Evolutionary conservation across 495 filamentous ascomycete species (phyloP).

Genomic region (Aspergillus nanangensis): DNA sequence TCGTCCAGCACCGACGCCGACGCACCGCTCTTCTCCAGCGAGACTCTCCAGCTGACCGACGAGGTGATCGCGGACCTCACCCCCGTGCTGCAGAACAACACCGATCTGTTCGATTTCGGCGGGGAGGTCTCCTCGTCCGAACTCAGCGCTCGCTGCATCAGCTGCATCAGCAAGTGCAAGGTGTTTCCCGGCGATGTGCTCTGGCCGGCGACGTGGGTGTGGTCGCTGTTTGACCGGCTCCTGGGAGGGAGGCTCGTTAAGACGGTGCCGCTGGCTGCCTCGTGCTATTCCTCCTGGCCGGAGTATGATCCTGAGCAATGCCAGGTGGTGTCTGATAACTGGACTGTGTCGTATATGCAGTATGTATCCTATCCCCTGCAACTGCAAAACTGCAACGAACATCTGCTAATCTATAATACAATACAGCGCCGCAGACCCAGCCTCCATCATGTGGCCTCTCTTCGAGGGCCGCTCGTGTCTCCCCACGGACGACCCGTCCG

Average conservation of each 20-base stretch:
- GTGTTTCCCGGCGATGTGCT: slow-evolving; percentile 41
- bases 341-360: slow-evolving; percentile 30
- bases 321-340: slow-evolving; percentile 16
- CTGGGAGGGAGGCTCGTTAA: slow-evolving; percentile 51
- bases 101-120: slow-evolving; percentile 17
- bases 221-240: slow-evolving; percentile 41
- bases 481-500: slow-evolving; percentile 24
- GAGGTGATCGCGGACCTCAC: slow-evolving; percentile 28
- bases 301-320: slow-evolving; percentile 43
- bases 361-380: slow-evolving; percentile 8
- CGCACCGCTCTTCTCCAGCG: slow-evolving; percentile 31
- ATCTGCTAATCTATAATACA: slow-evolving; percentile 1
- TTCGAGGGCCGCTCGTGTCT: slow-evolving; percentile 36
- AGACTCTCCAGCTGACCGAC: slow-evolving; percentile 40
- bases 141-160: background rate
- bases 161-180: slow-evolving; percentile 32
- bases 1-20: slow-evolving; percentile 14
- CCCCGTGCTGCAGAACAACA: slow-evolving; percentile 11
- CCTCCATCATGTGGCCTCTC: slow-evolving; percentile 42
- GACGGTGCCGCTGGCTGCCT: slow-evolving; percentile 49
- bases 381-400: too few species aligned
- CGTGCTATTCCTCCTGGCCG: slow-evolving; percentile 47
- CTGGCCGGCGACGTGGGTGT: slow-evolving; percentile 40
- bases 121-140: slow-evolving; percentile 5
- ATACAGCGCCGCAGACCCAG: slow-evolving; percentile 27